phyloP scores from a whole-genome alignment of 495 filamentous ascomycete species.

The Hypoxylon trugodes region DNA sequence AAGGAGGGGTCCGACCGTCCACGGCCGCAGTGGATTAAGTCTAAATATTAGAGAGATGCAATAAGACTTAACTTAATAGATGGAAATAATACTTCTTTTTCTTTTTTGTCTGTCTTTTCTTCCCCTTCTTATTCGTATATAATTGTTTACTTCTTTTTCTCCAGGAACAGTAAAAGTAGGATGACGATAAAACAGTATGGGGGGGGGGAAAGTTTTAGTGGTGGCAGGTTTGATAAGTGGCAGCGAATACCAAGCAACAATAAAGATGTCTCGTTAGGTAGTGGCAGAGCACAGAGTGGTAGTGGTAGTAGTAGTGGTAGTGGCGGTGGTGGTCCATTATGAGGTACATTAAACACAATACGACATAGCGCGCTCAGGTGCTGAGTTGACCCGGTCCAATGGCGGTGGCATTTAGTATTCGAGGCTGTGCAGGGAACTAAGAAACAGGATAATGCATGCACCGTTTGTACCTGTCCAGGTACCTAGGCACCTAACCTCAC shows the following conservation, averaged over 20 bases:
- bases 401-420: conserved; percentile 8
- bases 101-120: no score
- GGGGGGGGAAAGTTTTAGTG: conserved; percentile 24
- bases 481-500: background rate
- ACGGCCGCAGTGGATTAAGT: conserved; percentile 15
- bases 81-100: background rate
- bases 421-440: conserved; percentile 42
- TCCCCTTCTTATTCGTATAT: no score
- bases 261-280: no score
- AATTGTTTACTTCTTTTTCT: no score
- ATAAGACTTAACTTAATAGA: conserved; percentile 7
- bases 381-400: conserved; percentile 25
- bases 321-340: conserved; percentile 16
- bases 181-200: conserved; percentile 30
- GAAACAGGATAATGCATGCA: conserved; percentile 32
- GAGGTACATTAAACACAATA: background rate
- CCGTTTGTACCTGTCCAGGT: background rate
- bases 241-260: conserved; percentile 27
- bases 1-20: conserved; percentile 40
- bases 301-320: conserved; percentile 1
- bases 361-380: conserved; percentile 3
- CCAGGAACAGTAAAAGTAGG: no score
- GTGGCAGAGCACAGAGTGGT: no score
- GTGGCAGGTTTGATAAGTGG: background rate
- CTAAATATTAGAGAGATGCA: conserved; percentile 1